A percentile compares a stretch with the other conserved stretches of the same genome.
phyloP scores from a whole-genome alignment of 163 green algal genomes.

The Picocystis sp. region DNA sequence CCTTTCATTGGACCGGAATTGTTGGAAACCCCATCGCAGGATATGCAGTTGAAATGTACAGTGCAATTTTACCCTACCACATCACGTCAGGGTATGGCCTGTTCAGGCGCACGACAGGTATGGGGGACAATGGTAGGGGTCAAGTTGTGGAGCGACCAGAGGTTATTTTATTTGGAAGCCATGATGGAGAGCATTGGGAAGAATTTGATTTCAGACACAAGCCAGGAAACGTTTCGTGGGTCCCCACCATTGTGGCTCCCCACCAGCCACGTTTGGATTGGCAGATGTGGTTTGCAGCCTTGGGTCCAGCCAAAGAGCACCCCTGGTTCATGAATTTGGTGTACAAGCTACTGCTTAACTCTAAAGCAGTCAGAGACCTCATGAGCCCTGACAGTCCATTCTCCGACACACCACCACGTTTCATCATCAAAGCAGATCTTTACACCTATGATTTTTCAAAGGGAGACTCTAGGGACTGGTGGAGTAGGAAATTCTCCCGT shows the following conservation, averaged over 20 bases:
- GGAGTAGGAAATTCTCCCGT: too few species aligned
- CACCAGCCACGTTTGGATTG: constrained; percentile 20
- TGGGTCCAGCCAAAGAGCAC: constrained; percentile 8
- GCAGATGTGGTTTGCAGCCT: constrained; percentile 27
- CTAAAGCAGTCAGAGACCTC: constrained; percentile 1
- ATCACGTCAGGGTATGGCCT: constrained; percentile 10
- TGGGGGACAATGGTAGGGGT: constrained; percentile 10
- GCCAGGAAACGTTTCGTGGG: constrained; percentile 6
- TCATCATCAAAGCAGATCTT: background rate
- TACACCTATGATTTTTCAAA: constrained; percentile 8
- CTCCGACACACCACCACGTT: background rate
- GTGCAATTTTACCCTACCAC: too few species aligned
- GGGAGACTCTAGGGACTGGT: too few species aligned
- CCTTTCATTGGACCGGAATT: too few species aligned
- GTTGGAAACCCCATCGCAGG: too few species aligned
- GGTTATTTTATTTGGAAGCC: constrained; percentile 9
- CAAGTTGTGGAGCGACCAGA: constrained; percentile 13
- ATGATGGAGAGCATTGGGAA: constrained; percentile 6
- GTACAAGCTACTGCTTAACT: constrained; percentile 4
- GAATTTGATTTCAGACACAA: constrained; percentile 18
- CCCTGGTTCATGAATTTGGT: constrained; percentile 12
- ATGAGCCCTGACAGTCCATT: background rate
- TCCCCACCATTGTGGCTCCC: constrained; percentile 13
- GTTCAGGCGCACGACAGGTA: constrained; percentile 19
- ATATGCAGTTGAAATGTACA: too few species aligned